Conservation (phyloP, 2,329 filamentous ascomycete genomes). For the Fusarium staphyleae region DNA sequence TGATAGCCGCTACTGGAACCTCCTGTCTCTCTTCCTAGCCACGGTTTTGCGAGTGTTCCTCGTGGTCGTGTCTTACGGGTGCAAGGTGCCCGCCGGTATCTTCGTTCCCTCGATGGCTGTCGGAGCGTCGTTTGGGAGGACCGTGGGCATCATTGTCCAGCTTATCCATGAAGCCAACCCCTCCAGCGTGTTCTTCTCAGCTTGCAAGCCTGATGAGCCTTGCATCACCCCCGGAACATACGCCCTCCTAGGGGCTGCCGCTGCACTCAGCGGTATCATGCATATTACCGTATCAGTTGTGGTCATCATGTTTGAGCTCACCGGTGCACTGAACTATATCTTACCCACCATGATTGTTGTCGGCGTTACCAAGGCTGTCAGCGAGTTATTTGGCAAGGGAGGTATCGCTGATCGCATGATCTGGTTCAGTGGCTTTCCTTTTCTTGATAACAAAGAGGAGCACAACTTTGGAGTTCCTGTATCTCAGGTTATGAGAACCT, state of each 20-base stretch:
- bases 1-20: constrained; percentile 77
- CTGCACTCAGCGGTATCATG: constrained; percentile 95
- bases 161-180: constrained; percentile 86
- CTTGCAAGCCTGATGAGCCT: constrained; percentile 88
- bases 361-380: constrained; percentile 92
- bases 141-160: constrained; percentile 94
- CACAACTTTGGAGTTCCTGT: constrained; percentile 96
- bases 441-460: constrained; percentile 96
- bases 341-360: constrained; percentile 99
- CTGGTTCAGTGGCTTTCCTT: constrained; percentile 97
- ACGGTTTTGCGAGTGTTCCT: constrained; percentile 82
- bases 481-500: constrained; percentile 84
- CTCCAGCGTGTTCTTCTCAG: constrained; percentile 81
- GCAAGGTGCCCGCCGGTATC: constrained; percentile 96
- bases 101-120: constrained; percentile 99
- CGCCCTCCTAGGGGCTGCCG: constrained; percentile 90
- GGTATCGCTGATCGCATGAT: constrained; percentile 99
- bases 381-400: constrained; percentile 90
- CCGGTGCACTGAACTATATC: constrained; percentile 96
- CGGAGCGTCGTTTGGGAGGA: constrained; percentile 90
- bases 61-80: constrained; percentile 95
- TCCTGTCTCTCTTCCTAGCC: constrained; percentile 78
- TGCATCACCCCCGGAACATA: constrained; percentile 99
- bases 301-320: constrained; percentile 99
- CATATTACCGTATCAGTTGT: constrained; percentile 96